A percentile compares a stretch with the other conserved stretches of the same genome.
phyloP scores from a whole-genome alignment of 805 yeast species.

The Starmerella powellii region DNA sequence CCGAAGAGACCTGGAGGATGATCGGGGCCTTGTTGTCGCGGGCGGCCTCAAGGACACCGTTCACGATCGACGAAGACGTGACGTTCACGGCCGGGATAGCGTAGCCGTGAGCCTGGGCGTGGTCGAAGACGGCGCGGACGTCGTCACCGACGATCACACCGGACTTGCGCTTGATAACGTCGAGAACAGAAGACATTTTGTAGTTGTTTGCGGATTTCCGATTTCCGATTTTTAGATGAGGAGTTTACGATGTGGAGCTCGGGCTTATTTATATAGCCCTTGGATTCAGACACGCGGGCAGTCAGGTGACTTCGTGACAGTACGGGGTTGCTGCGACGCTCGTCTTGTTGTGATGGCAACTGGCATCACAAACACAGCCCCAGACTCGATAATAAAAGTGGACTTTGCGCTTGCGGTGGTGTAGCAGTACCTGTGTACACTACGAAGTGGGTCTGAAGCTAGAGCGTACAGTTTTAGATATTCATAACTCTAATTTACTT shows the following conservation, averaged over 20 bases:
- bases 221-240: too few species aligned
- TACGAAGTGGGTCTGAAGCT: too few species aligned
- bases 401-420: too few species aligned
- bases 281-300: background rate
- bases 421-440: too few species aligned
- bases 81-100: constrained; percentile 99
- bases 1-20: constrained; percentile 92
- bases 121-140: constrained; percentile 63
- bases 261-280: background rate
- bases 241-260: background rate
- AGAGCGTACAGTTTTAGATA: too few species aligned
- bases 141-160: constrained; percentile 99
- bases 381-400: too few species aligned
- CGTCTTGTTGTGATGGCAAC: too few species aligned
- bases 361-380: too few species aligned
- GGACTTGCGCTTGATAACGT: constrained; percentile 74
- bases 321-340: constrained; percentile 2
- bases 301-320: constrained; percentile 4
- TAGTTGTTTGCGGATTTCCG: background rate
- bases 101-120: constrained; percentile 84
- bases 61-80: constrained; percentile 92
- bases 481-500: too few species aligned
- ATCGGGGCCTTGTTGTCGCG: constrained; percentile 91
- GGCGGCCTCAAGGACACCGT: constrained; percentile 95
- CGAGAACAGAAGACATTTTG: constrained; percentile 36